These are phyloP conservation scores for Hypoxylon perforatum DNA, from an alignment of 495 filamentous ascomycete species.

Conservation along the genomic window DNA sequence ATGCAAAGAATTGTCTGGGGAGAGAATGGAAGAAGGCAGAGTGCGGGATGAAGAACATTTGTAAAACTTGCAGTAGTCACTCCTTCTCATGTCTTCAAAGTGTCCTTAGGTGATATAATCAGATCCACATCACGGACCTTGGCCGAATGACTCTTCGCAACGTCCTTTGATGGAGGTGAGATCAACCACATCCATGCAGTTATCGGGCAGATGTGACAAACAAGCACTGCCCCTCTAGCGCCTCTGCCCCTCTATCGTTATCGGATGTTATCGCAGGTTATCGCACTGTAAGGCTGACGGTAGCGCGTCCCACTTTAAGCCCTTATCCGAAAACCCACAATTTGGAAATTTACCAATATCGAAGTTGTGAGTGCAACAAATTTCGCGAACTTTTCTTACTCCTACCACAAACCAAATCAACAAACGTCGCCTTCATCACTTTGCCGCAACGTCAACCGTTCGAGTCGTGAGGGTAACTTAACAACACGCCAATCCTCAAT, in stretches of 20 bases:
- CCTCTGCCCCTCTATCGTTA: no score
- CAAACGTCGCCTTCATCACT: conserved; percentile 73
- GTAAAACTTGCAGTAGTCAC: background rate
- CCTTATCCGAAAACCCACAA: conserved; percentile 41
- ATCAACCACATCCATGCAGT: background rate
- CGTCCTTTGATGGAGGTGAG: background rate
- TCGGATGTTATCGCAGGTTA: no score
- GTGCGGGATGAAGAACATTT: background rate
- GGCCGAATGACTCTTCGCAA: conserved; percentile 57
- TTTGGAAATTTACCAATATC: conserved; percentile 4
- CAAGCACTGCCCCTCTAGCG: no score
- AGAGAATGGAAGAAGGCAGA: conserved; percentile 9
- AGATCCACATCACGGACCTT: conserved; percentile 21
- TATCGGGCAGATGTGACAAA: no score
- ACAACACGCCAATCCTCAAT: background rate
- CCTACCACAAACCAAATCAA: conserved; percentile 17
- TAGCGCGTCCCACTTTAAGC: conserved; percentile 14
- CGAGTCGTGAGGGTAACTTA: conserved; percentile 72
- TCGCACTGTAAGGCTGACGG: background rate
- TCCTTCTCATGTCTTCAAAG: background rate
- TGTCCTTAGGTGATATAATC: background rate
- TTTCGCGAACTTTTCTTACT: conserved; percentile 22
- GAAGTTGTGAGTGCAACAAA: no score
- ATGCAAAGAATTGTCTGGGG: no score
- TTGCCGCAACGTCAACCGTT: conserved; percentile 75